These are phyloP conservation scores for Trichoderma sp. DNA, from an alignment of 2,329 filamentous ascomycete genomes.

Conservation along the genomic window DNA sequence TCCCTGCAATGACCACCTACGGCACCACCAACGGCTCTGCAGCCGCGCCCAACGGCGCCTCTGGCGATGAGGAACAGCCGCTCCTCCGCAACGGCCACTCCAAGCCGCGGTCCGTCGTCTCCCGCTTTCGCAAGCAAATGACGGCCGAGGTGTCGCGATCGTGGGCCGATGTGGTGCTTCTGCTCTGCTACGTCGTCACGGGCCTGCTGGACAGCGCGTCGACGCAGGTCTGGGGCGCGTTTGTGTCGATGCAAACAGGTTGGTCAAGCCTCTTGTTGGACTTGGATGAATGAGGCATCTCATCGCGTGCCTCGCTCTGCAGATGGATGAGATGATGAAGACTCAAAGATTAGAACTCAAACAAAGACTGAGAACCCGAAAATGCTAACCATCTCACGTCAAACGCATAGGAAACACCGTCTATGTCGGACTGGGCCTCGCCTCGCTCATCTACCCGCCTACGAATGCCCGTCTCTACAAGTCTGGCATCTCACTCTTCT, in stretches of 20 bases:
- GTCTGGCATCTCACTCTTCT: slow-evolving; percentile 65
- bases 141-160: slow-evolving; percentile 53
- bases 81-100: slow-evolving; percentile 32
- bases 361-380: background rate
- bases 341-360: background rate
- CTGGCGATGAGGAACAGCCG: slow-evolving; percentile 33
- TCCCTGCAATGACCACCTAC: background rate
- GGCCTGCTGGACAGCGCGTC: slow-evolving; percentile 74
- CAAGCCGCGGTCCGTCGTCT: slow-evolving; percentile 22
- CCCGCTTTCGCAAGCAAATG: slow-evolving; percentile 35
- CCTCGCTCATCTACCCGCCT: slow-evolving; percentile 44
- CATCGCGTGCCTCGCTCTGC: background rate
- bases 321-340: background rate
- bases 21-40: slow-evolving; percentile 23
- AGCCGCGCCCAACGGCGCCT: slow-evolving; percentile 20
- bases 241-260: slow-evolving; percentile 83
- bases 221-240: slow-evolving; percentile 74
- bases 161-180: slow-evolving; percentile 65
- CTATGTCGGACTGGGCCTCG: slow-evolving; percentile 72
- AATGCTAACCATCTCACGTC: background rate
- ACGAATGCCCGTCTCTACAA: slow-evolving; percentile 44
- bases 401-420: slow-evolving; percentile 63
- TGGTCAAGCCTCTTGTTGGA: slow-evolving; percentile 24
- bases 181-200: slow-evolving; percentile 73
- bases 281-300: background rate